A percentile compares a stretch with the other conserved stretches of the same genome.
phyloP scores from a whole-genome alignment of 140 eudicot species.

The Bidens hawaiensis region DNA sequence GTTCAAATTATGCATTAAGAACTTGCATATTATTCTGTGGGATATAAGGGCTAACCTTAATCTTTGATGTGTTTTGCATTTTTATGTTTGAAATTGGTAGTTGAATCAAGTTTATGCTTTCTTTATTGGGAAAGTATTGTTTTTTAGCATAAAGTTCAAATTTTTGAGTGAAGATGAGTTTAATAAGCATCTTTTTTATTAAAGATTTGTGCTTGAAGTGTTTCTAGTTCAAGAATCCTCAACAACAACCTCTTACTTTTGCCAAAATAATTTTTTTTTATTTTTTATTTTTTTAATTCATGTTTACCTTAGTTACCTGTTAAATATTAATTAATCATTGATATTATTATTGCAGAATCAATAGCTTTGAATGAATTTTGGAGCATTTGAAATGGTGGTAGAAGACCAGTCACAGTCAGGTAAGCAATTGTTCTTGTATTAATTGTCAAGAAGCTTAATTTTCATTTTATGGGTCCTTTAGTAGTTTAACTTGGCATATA shows the following conservation, averaged over 20 bases:
- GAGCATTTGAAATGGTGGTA: constrained; percentile 28
- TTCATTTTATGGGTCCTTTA: constrained; percentile 9
- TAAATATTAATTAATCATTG: constrained; percentile 1
- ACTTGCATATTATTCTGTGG: constrained; percentile 14
- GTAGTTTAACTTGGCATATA: not conserved
- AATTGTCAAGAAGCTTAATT: constrained; percentile 6
- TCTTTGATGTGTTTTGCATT: constrained; percentile 15
- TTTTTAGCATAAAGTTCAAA: constrained; percentile 18
- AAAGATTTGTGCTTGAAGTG: constrained; percentile 19
- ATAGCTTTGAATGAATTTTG: constrained; percentile 24
- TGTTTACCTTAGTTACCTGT: not conserved
- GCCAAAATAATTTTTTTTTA: not conserved
- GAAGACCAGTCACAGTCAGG: constrained; percentile 43
- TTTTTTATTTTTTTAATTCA: not conserved
- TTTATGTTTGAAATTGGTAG: constrained; percentile 4
- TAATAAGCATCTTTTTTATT: constrained; percentile 1
- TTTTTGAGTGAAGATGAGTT: constrained; percentile 14
- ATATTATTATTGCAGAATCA: constrained; percentile 32
- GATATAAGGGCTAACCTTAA: constrained; percentile 1
- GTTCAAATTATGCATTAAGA: not conserved
- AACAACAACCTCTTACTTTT: constrained; percentile 2
- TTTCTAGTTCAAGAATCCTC: constrained; percentile 7
- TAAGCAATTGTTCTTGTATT: constrained; percentile 24
- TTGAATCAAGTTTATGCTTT: constrained; percentile 27
- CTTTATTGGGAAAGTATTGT: constrained; percentile 11